Base-by-base conservation (phyloP, 441 rosid genomes). In the Codiaeum variegatum region DNA sequence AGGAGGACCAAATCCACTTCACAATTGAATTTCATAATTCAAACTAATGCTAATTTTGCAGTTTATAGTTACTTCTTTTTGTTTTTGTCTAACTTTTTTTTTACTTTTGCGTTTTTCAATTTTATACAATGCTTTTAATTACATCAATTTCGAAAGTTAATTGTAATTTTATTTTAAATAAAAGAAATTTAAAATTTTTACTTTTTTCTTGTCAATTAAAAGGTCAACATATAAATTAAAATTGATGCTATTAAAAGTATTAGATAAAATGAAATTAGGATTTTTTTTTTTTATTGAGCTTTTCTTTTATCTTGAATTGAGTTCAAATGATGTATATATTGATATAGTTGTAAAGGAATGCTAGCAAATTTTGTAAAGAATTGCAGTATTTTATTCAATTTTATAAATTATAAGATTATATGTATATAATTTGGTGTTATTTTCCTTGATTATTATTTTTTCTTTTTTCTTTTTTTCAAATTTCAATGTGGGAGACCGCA, bases 1-100 rank as follows among this genome's bases (percentile, higher is more conserved):
- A 2, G 77, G 60, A 5, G 87, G 88, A 5, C 88, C 88, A 40
- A 85, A 83, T 79, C 90, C 86, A 3, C 88, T 85, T 78, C 88
- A 87, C 76, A 87, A 85, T 63, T 83, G 80, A 82, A 34, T 10
- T 47, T 62, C 34, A 24, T 63, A 13, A 5, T 21, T 38, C 13
- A 60, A 60, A 19, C 23, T 29, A 60, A 29, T 60, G 40, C 19
- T 21, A 60, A 60, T 23, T 72, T 62, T 40, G 32, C 49, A 62
- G 47, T 23, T 34, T 62, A 69, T 26, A 72, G 38, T 44, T 2
- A 16, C n/a, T 34, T 32, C 34, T 65, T 32, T 19, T 56, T 65
- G n/a, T 54, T 76, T 80, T 68, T 67, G 73, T 40, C 44, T 40
- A 40, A 40, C 84, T 51, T 38, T 62, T 55, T 26, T 32, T 46